Evolutionary conservation across 306 rosid species (phyloP).

Genomic region (Rubus idaeus): DNA sequence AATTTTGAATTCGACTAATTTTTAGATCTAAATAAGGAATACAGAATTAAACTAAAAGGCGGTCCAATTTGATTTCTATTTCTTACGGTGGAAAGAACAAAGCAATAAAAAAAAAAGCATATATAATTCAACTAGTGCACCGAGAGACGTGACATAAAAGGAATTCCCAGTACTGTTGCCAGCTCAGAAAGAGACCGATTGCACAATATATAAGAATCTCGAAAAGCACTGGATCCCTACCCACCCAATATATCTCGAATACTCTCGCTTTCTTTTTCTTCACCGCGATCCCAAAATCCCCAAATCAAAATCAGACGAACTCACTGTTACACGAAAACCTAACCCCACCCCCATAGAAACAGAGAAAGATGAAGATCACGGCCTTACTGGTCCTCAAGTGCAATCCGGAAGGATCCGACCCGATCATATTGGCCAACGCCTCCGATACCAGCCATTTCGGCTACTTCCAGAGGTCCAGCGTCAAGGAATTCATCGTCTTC

Average conservation of each 20-base stretch:
- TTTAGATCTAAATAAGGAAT: too few relatives aligned
- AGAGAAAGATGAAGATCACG: slow-evolving; percentile 79
- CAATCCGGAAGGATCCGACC: slow-evolving; percentile 84
- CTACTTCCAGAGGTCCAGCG: slow-evolving; percentile 88
- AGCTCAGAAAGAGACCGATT: background rate
- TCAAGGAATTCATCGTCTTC: slow-evolving; percentile 83
- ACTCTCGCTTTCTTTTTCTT: background rate
- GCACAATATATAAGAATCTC: background rate
- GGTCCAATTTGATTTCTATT: too few relatives aligned
- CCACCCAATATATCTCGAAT: background rate
- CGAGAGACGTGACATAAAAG: too few relatives aligned
- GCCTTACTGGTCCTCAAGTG: slow-evolving; percentile 82
- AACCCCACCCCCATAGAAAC: background rate
- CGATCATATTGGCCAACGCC: slow-evolving; percentile 68
- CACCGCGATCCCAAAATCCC: background rate
- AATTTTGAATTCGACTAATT: too few relatives aligned
- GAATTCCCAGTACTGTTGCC: too few relatives aligned
- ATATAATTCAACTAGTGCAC: too few relatives aligned
- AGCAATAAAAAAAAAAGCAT: too few relatives aligned
- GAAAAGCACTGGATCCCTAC: background rate
- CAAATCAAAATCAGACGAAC: background rate
- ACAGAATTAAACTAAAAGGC: too few relatives aligned
- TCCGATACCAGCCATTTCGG: slow-evolving; percentile 78
- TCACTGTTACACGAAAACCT: background rate
- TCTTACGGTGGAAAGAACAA: too few relatives aligned